phyloP scores from a whole-genome alignment of 345 rosid species.

The Erysimum cheiranthoides region DNA sequence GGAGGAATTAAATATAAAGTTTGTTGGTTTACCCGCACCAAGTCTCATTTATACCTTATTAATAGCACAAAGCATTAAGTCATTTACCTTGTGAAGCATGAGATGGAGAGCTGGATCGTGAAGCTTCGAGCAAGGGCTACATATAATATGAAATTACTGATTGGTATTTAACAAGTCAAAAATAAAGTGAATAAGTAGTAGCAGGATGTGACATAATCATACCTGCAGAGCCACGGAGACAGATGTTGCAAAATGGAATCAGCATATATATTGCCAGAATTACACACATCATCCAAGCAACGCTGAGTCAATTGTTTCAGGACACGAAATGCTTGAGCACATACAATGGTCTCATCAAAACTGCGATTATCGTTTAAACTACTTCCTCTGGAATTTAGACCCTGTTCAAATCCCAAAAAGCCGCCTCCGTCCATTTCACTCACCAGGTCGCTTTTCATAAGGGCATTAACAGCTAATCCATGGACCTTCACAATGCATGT shows the following conservation, averaged over 20 bases:
- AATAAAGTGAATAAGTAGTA: constrained; percentile 19
- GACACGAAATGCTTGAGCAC: constrained; percentile 80
- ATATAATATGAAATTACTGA: constrained; percentile 45
- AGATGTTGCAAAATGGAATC: constrained; percentile 93
- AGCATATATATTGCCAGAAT: constrained; percentile 84
- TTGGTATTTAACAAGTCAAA: constrained; percentile 41
- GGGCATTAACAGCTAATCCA: constrained; percentile 91
- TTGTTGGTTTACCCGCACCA: no score
- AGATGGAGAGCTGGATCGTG: constrained; percentile 95
- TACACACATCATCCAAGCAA: constrained; percentile 84
- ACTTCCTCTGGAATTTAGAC: constrained; percentile 47
- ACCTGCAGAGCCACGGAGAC: constrained; percentile 98
- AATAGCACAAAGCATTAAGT: constrained; percentile 13
- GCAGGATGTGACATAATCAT: constrained; percentile 37
- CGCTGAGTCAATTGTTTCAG: constrained; percentile 84
- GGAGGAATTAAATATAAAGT: background rate
- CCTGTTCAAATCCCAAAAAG: constrained; percentile 72
- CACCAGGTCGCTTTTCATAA: constrained; percentile 91
- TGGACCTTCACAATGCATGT: constrained; percentile 63
- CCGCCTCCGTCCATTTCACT: constrained; percentile 92
- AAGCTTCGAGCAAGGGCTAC: constrained; percentile 85
- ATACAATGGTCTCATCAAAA: constrained; percentile 72
- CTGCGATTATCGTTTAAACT: constrained; percentile 52
- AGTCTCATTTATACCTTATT: no score
- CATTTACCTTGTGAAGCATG: constrained; percentile 85